Conservation (phyloP, 108 stramenopile species). For the Epithemia pelagica region DNA sequence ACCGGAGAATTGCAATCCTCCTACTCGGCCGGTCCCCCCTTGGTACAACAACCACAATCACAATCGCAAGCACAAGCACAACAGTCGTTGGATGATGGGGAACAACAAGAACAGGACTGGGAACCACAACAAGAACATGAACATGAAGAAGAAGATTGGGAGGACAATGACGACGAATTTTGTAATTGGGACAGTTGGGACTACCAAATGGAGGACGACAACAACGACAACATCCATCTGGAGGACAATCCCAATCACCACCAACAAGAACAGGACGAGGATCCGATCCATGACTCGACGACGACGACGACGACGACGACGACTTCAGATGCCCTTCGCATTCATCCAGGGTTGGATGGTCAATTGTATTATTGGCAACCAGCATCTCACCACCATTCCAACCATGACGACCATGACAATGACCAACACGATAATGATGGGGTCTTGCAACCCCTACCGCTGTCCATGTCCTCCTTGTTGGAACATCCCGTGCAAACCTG, state of each 20-base stretch:
- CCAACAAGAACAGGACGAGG: constrained; percentile 4
- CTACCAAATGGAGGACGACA: neutral
- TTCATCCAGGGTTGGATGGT: constrained; percentile 64
- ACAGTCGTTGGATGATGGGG: neutral
- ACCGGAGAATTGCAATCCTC: constrained; percentile 21
- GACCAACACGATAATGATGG: neutral
- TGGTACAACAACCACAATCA: constrained; percentile 5
- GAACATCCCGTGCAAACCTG: constrained; percentile 6
- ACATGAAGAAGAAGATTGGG: neutral
- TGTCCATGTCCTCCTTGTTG: constrained; percentile 9
- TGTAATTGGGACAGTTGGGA: neutral
- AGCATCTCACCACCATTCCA: too few species aligned
- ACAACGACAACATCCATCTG: neutral
- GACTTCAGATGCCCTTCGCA: neutral
- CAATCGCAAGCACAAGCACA: neutral
- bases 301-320: constrained; percentile 26
- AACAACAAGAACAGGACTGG: neutral
- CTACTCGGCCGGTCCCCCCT: constrained; percentile 34
- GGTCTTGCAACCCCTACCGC: constrained; percentile 5
- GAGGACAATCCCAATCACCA: neutral
- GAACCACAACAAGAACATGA: neutral
- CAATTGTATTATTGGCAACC: constrained; percentile 33
- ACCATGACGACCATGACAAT: too few species aligned
- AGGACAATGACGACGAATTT: constrained; percentile 4
- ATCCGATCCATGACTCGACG: neutral